Base-by-base conservation (phyloP, 176 grass and related monocot species). In the Saccharum spontaneum region DNA sequence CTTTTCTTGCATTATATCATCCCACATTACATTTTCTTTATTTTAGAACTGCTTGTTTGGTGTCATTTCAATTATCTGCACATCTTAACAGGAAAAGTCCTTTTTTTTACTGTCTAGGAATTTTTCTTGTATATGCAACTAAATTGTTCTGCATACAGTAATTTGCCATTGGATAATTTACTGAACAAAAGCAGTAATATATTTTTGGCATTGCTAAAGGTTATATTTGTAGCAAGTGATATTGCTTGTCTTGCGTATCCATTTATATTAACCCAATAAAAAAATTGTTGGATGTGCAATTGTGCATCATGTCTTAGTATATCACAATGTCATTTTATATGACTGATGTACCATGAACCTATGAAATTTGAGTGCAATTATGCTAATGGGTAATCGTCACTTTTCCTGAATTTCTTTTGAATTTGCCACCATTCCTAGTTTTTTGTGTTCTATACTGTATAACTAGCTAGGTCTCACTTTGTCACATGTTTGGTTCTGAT, bases 401-500 rank as follows among this genome's bases (percentile, higher is more conserved):
- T 31, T 52, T 28, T 61, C 8, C 57, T 74, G 39, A 54, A 41
- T 17, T 41, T 45, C 9, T 61, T 61, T 61, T 26, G 59, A 61
- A 61, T 61, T 61, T 76, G 17, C 28, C 26, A 15, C 11, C 24
- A 7, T 67, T 73, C 4, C 20, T 31, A n/a, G 37, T 36, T 68
- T 41, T 41, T 16, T 55, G 23, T 75, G 31, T 15, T 30, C 49
- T 75, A 67, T 63, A 38, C 14, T 62, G 45, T 45, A 23, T 61
- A 79, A 59, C 26, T 80, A 84, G 31, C 18, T 38, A 30, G 64
- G 59, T 22, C 3, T 81, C 28, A 23, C 49, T 59, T 76, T 49
- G 72, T 23, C 55, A 59, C 16, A 69, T 69, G 31, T 82, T 76
- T 57, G 62, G 59, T 69, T 69, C 33, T 28, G 44, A 71, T 67